Evolutionary conservation across 352 stramenopile species (phyloP), one percentile per base, ranked within the genome.

Genomic region (Phytophthora parvispora): DNA sequence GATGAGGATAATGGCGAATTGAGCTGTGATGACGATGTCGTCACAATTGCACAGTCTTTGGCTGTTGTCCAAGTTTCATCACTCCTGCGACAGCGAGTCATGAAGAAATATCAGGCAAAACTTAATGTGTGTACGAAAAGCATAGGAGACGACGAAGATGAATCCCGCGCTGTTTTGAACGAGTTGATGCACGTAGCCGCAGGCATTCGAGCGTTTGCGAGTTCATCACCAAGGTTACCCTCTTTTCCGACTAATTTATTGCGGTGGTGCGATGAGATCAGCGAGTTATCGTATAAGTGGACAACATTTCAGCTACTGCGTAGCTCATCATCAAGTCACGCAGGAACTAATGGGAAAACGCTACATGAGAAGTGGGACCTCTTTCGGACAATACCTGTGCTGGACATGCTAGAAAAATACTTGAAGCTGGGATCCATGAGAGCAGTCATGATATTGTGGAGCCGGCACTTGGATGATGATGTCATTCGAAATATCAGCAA

Each of bases 251-350:
- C 40, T 49, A 51, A 22, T 40, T 38, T 75, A 48, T 8, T 72
- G 28, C 48, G 64, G 24, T 85, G 69, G 53, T 77, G 79, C 38
- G 57, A 77, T 20, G 67, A 74, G 27, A 78, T 85, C 40, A 78
- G 59, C 20, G 49, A 64, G 0, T 16, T 78, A 16, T 89, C 78
- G 16, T 89, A 91, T 60, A 77, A 78, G 29, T 94, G 86, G 84
- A 91, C 83, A 15, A 91, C 86, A 13, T 94, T 94, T 51, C 82
- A 89, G 59, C 65, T 93, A 32, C 61, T 94, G 4, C 51, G 78
- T 10, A 81, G 45, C 13, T 80, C 54, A 20, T 60, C 25, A 5
- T 49, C 34, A 38, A 24, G 32, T 22, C 18, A 40, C 16, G 40
- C 49, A 40, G 16, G 60, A 65, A 13, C 45, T 52, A 55, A 34